Conservation (phyloP, 148 eudicot genomes). For the Tetragonia tetragonoides region DNA sequence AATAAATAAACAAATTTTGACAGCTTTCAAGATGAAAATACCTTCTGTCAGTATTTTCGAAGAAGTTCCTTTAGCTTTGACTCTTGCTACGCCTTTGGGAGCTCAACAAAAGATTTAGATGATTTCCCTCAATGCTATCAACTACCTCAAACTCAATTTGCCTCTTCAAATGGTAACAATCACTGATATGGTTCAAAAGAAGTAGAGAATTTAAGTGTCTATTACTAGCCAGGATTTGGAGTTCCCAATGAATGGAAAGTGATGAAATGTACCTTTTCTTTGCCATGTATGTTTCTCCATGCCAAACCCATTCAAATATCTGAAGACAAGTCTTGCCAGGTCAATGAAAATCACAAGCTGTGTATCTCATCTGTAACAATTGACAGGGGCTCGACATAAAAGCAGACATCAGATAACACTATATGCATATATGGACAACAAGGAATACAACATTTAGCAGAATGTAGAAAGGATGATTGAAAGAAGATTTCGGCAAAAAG, state of each 20-base stretch:
- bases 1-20: neutral
- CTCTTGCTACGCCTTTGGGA: constrained; percentile 89
- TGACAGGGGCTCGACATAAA: constrained; percentile 75
- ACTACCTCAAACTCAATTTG: constrained; percentile 91
- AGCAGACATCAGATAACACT: constrained; percentile 22
- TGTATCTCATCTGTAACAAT: constrained; percentile 97
- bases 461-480: neutral
- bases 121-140: constrained; percentile 54
- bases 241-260: constrained; percentile 20
- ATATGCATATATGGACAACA: neutral
- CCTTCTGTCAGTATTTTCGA: constrained; percentile 95
- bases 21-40: constrained; percentile 21
- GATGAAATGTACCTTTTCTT: constrained; percentile 65
- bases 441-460: neutral
- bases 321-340: constrained; percentile 96
- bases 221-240: constrained; percentile 11
- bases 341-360: constrained; percentile 97
- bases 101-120: constrained; percentile 76
- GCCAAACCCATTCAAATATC: constrained; percentile 99
- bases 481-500: neutral
- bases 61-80: constrained; percentile 83
- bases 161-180: constrained; percentile 90
- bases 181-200: constrained; percentile 53
- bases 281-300: constrained; percentile 94
- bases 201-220: constrained; percentile 1